Evolutionary conservation across 2,329 filamentous ascomycete genomes (phyloP), one percentile per base, ranked within the genome.

Genomic region (Septoria petroselini): DNA sequence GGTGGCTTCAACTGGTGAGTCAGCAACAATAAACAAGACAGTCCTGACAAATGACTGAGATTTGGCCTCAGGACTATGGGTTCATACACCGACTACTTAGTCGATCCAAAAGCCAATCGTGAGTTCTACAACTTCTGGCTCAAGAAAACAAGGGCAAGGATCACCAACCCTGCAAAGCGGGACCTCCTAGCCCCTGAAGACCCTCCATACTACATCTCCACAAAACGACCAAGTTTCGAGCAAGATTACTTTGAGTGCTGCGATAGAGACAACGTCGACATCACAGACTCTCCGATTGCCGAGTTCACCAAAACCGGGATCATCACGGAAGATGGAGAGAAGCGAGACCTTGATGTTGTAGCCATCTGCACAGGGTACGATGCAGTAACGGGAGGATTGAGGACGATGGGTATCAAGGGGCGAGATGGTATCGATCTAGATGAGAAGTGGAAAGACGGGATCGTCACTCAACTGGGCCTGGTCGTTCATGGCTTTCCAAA

Each of bases 1-100:
- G 80, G 79, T 1, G 81, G 79, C 1, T 82, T 82, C 65, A 67
- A 68, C 1, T n/a, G n/a, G n/a, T n/a, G n/a, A n/a, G n/a, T n/a
- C n/a, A n/a, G n/a, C n/a, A n/a, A n/a, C n/a, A n/a, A n/a, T n/a
- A n/a, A n/a, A n/a, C n/a, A n/a, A n/a, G n/a, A n/a, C n/a, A n/a
- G n/a, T n/a, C n/a, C n/a, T n/a, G n/a, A n/a, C n/a, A n/a, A n/a
- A n/a, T n/a, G n/a, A n/a, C n/a, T n/a, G n/a, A n/a, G n/a, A n/a
- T n/a, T n/a, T n/a, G n/a, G n/a, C n/a, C n/a, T n/a, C n/a, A n/a
- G n/a, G n/a, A n/a, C n/a, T n/a, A n/a, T n/a, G n/a, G n/a, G n/a
- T n/a, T n/a, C n/a, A n/a, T 84, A 81, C 67, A 73, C 74, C 41
- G 81, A 84, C 48, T 69, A 71, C 41, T 53, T 81, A 3, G 60